phyloP scores from a whole-genome alignment of 2,329 filamentous ascomycete genomes.

The Apiospora rasikravindrae region DNA sequence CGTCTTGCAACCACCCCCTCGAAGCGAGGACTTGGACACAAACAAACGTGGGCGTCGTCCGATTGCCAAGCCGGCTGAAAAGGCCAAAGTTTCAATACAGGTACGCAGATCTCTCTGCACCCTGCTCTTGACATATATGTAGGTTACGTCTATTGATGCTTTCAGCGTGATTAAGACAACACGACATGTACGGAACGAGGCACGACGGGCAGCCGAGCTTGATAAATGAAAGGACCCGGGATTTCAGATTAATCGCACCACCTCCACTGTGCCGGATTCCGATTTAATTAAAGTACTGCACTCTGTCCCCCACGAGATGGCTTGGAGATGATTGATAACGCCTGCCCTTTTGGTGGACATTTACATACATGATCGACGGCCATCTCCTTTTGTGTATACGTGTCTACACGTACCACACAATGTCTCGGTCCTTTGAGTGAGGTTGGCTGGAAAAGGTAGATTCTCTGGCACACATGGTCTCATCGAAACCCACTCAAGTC shows the following conservation, averaged over 20 bases:
- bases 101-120: not conserved
- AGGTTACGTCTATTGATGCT: no score
- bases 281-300: not conserved
- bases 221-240: not conserved
- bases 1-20: not conserved
- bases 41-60: not conserved
- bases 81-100: constrained; percentile 1
- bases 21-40: not conserved
- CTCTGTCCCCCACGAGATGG: not conserved
- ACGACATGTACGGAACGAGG: not conserved
- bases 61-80: constrained; percentile 14
- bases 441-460: not conserved
- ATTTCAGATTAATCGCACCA: not conserved
- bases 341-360: not conserved
- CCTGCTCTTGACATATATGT: not conserved
- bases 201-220: not conserved
- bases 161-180: no score
- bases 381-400: not conserved
- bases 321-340: not conserved
- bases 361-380: not conserved
- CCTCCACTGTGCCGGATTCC: not conserved
- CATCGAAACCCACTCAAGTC: no score
- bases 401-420: not conserved
- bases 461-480: no score
- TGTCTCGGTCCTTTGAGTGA: not conserved